phyloP scores from a whole-genome alignment of 2,329 filamentous ascomycete genomes.

The Penicillium sp. region DNA sequence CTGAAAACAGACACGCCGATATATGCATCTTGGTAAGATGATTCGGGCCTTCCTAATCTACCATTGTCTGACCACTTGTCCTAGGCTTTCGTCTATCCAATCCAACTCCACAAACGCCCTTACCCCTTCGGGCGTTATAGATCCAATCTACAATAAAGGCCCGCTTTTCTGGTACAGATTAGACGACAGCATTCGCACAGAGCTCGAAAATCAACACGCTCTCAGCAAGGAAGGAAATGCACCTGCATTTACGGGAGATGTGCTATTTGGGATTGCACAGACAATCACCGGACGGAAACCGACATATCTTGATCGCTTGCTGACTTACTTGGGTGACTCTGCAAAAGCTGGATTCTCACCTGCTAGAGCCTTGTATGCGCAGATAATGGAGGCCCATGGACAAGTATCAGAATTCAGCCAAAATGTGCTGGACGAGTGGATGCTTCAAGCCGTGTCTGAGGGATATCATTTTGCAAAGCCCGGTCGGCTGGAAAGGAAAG shows the following conservation, averaged over 20 bases:
- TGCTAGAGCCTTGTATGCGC: slow-evolving; percentile 31
- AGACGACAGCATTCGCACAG: slow-evolving; percentile 25
- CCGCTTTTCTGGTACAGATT: slow-evolving; percentile 34
- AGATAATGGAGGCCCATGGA: slow-evolving; percentile 30
- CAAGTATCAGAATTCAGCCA: slow-evolving; percentile 20
- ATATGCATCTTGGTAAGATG: slow-evolving; percentile 30
- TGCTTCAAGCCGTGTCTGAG: slow-evolving; percentile 28
- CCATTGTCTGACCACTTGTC: neutral
- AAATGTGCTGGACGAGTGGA: slow-evolving; percentile 25
- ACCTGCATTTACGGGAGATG: slow-evolving; percentile 24
- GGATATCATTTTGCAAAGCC: slow-evolving; percentile 27
- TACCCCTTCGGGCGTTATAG: slow-evolving; percentile 23
- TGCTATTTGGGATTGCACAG: slow-evolving; percentile 32
- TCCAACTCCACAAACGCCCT: slow-evolving; percentile 8
- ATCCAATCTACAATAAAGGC: slow-evolving; percentile 34
- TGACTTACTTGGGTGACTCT: slow-evolving; percentile 28
- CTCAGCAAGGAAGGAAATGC: slow-evolving; percentile 16
- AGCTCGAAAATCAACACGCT: slow-evolving; percentile 30
- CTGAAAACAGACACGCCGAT: slow-evolving; percentile 21
- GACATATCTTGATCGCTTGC: slow-evolving; percentile 26
- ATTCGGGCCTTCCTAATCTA: neutral
- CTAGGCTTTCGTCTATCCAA: slow-evolving; percentile 28
- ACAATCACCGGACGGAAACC: slow-evolving; percentile 30
- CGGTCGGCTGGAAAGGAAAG: slow-evolving; percentile 3
- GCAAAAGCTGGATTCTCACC: slow-evolving; percentile 27